Base-by-base conservation (phyloP, 306 rosid genomes). In the Dalbergia cultrata region DNA sequence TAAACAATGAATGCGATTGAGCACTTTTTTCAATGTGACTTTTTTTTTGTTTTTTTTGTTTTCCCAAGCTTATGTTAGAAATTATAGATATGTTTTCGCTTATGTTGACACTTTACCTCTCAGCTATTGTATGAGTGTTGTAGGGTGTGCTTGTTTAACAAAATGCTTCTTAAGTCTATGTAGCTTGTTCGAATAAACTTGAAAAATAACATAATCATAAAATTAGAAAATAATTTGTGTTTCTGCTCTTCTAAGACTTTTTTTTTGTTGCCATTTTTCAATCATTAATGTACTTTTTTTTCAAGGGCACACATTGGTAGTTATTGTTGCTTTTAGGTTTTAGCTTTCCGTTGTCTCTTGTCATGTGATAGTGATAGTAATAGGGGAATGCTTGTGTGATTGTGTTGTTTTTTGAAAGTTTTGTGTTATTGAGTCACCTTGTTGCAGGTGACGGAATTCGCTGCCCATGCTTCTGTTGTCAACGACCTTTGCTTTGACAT, bases 401-500 rank as follows among this genome's bases (percentile, higher is more conserved):
- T 60, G 74, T 57, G 60, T 53, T 80, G 47, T 61, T 64, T 86
- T 67, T 50, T 50, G 13, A 1, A 13, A 74, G 75, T 31, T 70
- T 9, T 61, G 60, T 85, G 52, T 85, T 63, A 80, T 37, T 13
- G 61, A 76, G 82, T 81, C 72, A 52, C 60, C 62, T 80, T 43
- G 76, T 82, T 78, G 16, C 89, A 95, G 99, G 99, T 95, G 78
- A 95, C 90, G 79, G 99, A 91, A 69, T 93, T 93, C 65, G 54
- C 81, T 31, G 92, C 94, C 56, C 99, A 95, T 85, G 90, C 91
- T 76, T 90, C 98, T 71, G 91, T 85, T 65, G 99, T 95, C 73
- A 95, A 93, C 44, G 94, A 92, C 84, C 97, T 95, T 71, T 89
- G 97, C 90, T 93, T 95, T 85, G 99, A 95, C 77, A 39, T 72